A percentile compares a stretch with the other conserved stretches of the same genome.
phyloP scores from a whole-genome alignment of 331 rosid genomes.

The Quercus tomentella region DNA sequence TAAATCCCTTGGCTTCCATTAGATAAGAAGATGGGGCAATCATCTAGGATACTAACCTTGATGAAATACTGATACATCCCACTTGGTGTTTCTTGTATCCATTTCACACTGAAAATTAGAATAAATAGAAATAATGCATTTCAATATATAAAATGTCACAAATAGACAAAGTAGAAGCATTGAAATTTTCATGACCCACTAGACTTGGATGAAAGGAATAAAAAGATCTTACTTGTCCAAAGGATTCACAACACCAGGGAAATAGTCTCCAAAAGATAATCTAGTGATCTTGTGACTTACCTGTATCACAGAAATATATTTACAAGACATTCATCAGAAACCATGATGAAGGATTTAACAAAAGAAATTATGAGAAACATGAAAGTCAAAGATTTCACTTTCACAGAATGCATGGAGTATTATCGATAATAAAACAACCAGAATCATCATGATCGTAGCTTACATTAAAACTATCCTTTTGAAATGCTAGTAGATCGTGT shows the following conservation, averaged over 20 bases:
- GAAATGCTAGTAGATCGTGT: slow-evolving; percentile 82
- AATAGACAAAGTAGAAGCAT: background rate
- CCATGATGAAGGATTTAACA: background rate
- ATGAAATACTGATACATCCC: slow-evolving; percentile 95
- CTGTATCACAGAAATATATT: slow-evolving; percentile 30
- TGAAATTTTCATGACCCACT: background rate
- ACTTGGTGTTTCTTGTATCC: slow-evolving; percentile 74
- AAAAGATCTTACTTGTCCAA: slow-evolving; percentile 60
- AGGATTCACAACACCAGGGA: slow-evolving; percentile 91
- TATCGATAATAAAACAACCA: background rate
- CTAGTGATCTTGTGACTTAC: slow-evolving; percentile 80
- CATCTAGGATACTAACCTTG: slow-evolving; percentile 52
- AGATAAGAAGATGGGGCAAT: background rate
- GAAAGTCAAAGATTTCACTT: background rate
- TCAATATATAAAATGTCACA: background rate
- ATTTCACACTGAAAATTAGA: slow-evolving; percentile 56
- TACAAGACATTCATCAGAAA: slow-evolving; percentile 13
- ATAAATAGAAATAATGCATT: slow-evolving; percentile 11
- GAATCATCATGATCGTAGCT: slow-evolving; percentile 27
- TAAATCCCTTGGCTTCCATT: background rate
- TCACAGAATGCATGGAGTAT: background rate
- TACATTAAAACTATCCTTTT: slow-evolving; percentile 90
- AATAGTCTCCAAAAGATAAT: slow-evolving; percentile 74
- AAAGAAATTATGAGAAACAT: background rate
- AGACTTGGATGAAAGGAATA: slow-evolving; percentile 14